These are phyloP conservation scores for Hericium alpestre DNA, from an alignment of 768 basidiomycete species.

Conservation along the genomic window DNA sequence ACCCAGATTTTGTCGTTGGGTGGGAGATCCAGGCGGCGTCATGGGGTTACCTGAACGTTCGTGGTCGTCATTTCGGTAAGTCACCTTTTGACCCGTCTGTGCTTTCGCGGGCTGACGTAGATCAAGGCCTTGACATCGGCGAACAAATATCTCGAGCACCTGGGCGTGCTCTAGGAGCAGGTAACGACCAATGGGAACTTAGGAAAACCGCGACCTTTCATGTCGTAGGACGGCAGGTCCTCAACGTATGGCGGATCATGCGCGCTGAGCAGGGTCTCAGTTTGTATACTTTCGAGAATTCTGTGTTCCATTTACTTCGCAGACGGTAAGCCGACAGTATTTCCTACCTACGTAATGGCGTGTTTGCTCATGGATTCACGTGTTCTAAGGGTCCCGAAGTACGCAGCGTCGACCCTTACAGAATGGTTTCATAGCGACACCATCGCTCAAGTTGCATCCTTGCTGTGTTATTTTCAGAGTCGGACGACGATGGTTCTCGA, in stretches of 20 bases:
- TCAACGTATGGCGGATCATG: conserved; percentile 91
- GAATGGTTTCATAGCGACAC: conserved; percentile 67
- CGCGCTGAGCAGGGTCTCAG: conserved; percentile 69
- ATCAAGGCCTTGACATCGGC: conserved; percentile 55
- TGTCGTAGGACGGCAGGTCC: conserved; percentile 78
- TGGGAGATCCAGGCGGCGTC: conserved; percentile 86
- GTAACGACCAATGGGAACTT: conserved; percentile 59
- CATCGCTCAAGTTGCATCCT: conserved; percentile 41
- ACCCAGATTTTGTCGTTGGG: conserved; percentile 86
- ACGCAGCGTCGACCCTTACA: conserved; percentile 19
- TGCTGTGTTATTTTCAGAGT: conserved; percentile 54
- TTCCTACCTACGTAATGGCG: not conserved
- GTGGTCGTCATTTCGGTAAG: conserved; percentile 53
- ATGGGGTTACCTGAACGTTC: conserved; percentile 83
- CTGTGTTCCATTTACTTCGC: conserved; percentile 70
- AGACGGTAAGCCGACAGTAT: conserved; percentile 40
- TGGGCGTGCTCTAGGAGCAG: conserved; percentile 23
- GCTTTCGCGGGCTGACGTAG: not conserved
- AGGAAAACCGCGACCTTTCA: conserved; percentile 75
- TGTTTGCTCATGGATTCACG: not conserved
- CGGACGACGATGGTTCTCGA: conserved; percentile 65
- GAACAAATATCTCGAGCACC: conserved; percentile 74
- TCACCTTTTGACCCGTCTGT: not conserved
- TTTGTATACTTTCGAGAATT: conserved; percentile 84
- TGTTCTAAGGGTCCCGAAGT: conserved; percentile 9